Percentiles rank a stretch among this genome's conserved stretches.
These are phyloP conservation scores for Chrysoporthe cubensis DNA, from an alignment of 2,329 filamentous ascomycete genomes.

Conservation along the genomic window DNA sequence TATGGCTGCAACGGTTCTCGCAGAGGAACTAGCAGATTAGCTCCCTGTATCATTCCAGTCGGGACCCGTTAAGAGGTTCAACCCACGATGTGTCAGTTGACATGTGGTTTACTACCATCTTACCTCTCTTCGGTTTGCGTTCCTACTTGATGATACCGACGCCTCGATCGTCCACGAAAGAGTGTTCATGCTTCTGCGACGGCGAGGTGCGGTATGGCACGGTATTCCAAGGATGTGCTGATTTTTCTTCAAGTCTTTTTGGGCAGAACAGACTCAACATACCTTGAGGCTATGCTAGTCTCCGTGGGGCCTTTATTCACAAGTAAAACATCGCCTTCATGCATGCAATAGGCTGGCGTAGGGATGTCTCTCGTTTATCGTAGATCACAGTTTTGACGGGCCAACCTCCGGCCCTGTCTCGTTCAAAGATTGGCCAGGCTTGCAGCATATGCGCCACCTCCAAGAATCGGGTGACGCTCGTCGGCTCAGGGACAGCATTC, in stretches of 20 bases:
- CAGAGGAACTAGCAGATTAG: slow-evolving; percentile 18
- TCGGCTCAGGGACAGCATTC: slow-evolving; percentile 27
- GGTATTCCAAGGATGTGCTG: background rate
- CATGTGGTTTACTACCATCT: slow-evolving; percentile 8
- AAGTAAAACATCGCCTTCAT: slow-evolving; percentile 30
- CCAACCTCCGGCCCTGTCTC: slow-evolving; percentile 17
- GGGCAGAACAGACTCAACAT: background rate
- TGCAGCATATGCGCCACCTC: slow-evolving; percentile 27
- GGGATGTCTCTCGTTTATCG: slow-evolving; percentile 27
- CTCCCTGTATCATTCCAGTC: slow-evolving; percentile 27
- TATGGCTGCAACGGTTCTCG: slow-evolving; percentile 17
- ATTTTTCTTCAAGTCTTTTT: background rate
- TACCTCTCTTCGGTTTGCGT: background rate
- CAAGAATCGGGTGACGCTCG: slow-evolving; percentile 27
- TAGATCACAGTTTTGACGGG: slow-evolving; percentile 23
- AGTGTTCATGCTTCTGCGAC: background rate
- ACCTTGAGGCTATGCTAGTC: background rate
- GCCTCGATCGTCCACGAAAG: background rate
- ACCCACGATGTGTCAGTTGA: slow-evolving; percentile 10
- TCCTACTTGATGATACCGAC: background rate
- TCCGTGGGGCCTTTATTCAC: slow-evolving; percentile 7
- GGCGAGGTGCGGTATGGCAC: background rate
- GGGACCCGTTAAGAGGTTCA: slow-evolving; percentile 14
- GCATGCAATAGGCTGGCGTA: slow-evolving; percentile 30
- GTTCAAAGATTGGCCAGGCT: slow-evolving; percentile 16